Conservation (phyloP, 2,329 filamentous ascomycete species). For the Bipolaris victoriae region DNA sequence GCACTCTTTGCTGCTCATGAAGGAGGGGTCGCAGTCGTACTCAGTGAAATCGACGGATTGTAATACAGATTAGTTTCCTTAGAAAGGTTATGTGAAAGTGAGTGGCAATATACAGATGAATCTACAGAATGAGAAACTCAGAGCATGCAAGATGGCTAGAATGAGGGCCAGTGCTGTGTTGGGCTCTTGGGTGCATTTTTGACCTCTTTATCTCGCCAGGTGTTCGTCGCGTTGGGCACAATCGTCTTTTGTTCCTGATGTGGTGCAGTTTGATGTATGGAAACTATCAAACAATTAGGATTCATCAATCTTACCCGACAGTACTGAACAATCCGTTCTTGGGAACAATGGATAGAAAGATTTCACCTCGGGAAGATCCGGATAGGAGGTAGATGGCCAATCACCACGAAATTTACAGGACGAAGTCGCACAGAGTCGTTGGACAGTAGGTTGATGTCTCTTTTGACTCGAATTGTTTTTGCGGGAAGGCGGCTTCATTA, state of each 20-base stretch:
- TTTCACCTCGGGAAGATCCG: background rate
- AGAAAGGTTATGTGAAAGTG: background rate
- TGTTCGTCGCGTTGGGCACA: background rate
- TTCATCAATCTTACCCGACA: constrained; percentile 8
- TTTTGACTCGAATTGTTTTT: background rate
- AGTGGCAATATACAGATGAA: background rate
- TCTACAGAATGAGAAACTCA: background rate
- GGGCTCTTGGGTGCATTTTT: background rate
- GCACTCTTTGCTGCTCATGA: too few relatives aligned
- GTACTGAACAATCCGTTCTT: background rate
- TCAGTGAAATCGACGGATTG: background rate
- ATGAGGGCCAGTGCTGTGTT: background rate
- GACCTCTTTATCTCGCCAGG: constrained; percentile 4
- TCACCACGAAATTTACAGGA: background rate
- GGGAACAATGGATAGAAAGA: background rate
- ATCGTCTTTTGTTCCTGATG: constrained; percentile 3
- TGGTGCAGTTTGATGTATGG: constrained; percentile 24
- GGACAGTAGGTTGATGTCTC: background rate
- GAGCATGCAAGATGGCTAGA: background rate
- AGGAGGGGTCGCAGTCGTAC: background rate
- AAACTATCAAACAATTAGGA: constrained; percentile 18
- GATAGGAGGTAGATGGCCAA: background rate
- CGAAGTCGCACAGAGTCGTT: background rate
- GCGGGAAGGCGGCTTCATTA: background rate
- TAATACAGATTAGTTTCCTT: background rate